Evolutionary conservation across 2,329 filamentous ascomycete genomes (phyloP).

Genomic region (Ramularia collo-cygni): DNA sequence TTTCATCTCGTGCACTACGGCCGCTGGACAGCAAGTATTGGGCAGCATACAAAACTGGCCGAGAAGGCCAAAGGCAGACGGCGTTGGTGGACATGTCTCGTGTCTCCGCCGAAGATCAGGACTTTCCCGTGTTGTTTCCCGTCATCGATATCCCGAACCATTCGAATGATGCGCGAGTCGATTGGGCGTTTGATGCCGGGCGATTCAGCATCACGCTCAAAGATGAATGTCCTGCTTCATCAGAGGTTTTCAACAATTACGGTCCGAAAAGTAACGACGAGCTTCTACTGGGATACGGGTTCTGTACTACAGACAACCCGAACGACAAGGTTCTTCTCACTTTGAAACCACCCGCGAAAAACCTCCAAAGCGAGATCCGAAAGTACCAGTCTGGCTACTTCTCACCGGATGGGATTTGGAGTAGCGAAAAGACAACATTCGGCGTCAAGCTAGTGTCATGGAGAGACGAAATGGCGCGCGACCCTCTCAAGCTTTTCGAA

Average conservation of each 20-base stretch:
- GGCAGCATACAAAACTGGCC: slow-evolving; percentile 29
- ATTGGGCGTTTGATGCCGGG: slow-evolving; percentile 39
- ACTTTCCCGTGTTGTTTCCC: slow-evolving; percentile 43
- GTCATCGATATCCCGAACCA: slow-evolving; percentile 46
- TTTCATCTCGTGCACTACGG: slow-evolving; percentile 36
- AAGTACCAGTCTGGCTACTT: slow-evolving; percentile 31
- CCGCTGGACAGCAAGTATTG: slow-evolving; percentile 32
- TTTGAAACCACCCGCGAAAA: slow-evolving; percentile 34
- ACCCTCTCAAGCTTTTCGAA: slow-evolving; percentile 17
- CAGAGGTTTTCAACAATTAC: slow-evolving; percentile 49
- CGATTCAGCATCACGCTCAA: slow-evolving; percentile 35
- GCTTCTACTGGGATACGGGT: slow-evolving; percentile 47
- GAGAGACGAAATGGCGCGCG: neutral
- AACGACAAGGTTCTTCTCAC: slow-evolving; percentile 41
- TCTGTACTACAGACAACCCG: slow-evolving; percentile 42
- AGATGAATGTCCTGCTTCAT: slow-evolving; percentile 29
- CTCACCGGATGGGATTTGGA: slow-evolving; percentile 26
- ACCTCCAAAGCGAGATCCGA: slow-evolving; percentile 28
- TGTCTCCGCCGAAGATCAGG: slow-evolving; percentile 27
- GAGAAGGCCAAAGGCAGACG: slow-evolving; percentile 24
- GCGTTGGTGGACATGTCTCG: slow-evolving; percentile 30
- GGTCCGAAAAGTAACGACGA: slow-evolving; percentile 48
- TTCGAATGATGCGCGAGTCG: slow-evolving; percentile 38
- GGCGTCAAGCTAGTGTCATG: slow-evolving; percentile 23
- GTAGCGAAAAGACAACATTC: slow-evolving; percentile 31